These are phyloP conservation scores for Paecilomyces sp. DNA, from an alignment of 2,329 filamentous ascomycete genomes.

Conservation along the genomic window DNA sequence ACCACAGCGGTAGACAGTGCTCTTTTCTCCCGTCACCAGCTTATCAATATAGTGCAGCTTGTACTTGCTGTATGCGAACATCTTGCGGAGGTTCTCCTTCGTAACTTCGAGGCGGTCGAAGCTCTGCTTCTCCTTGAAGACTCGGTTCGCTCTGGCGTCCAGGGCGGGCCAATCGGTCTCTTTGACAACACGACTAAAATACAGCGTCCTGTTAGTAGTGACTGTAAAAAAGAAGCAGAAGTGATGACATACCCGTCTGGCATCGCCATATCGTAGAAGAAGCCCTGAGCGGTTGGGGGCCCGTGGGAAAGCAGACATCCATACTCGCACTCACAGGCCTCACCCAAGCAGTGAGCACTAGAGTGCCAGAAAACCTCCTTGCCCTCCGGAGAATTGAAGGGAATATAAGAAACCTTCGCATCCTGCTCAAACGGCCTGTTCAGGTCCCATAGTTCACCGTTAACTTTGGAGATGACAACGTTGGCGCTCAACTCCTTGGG, in stretches of 20 bases:
- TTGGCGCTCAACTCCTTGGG: constrained; percentile 79
- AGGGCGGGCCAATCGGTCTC: constrained; percentile 76
- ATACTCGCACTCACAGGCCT: constrained; percentile 84
- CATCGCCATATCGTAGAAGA: constrained; percentile 95
- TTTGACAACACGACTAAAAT: constrained; percentile 54
- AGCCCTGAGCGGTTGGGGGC: constrained; percentile 82
- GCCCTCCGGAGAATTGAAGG: constrained; percentile 69
- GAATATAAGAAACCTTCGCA: constrained; percentile 76
- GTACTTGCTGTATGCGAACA: constrained; percentile 98
- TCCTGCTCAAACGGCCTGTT: constrained; percentile 82
- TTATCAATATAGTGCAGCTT: constrained; percentile 96
- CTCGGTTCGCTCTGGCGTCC: constrained; percentile 70
- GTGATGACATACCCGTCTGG: constrained; percentile 50
- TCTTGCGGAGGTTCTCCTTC: constrained; percentile 86
- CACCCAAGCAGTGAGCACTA: constrained; percentile 90
- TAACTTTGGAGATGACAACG: constrained; percentile 73
- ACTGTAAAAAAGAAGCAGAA: background rate
- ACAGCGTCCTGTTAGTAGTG: background rate
- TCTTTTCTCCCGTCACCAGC: constrained; percentile 85
- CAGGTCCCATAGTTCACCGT: constrained; percentile 87
- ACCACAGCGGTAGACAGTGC: constrained; percentile 91
- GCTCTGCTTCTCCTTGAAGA: constrained; percentile 93
- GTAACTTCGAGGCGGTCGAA: constrained; percentile 85
- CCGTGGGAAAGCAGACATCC: constrained; percentile 91
- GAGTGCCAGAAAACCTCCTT: constrained; percentile 98